Conservation (phyloP, 352 stramenopile species). For the Aphanomyces cochlioides region DNA sequence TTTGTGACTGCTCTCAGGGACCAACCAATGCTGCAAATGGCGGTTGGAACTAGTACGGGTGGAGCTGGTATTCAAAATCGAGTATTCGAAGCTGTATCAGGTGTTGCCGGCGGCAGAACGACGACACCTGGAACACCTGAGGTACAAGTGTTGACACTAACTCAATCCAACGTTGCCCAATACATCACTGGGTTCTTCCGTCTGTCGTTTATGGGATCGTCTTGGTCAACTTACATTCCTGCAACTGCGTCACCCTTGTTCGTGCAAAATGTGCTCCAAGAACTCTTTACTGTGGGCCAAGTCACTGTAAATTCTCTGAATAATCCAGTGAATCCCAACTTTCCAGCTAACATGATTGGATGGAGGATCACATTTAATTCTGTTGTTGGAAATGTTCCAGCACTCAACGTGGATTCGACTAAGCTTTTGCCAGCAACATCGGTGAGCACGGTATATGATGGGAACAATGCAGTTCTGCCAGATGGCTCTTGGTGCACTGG, state of each 20-base stretch:
- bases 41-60: conserved; percentile 35
- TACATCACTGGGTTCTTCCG: conserved; percentile 60
- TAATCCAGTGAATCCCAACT: conserved; percentile 15
- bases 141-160: conserved; percentile 70
- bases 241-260: conserved; percentile 38
- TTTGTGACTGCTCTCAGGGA: conserved; percentile 50
- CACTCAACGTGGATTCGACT: conserved; percentile 50
- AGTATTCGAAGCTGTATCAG: conserved; percentile 50
- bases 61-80: conserved; percentile 34
- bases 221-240: conserved; percentile 65
- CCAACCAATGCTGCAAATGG: conserved; percentile 62
- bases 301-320: conserved; percentile 44
- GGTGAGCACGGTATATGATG: conserved; percentile 64
- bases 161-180: conserved; percentile 35
- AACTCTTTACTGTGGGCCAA: conserved; percentile 58
- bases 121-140: conserved; percentile 63
- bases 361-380: conserved; percentile 83
- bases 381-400: conserved; percentile 53
- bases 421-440: conserved; percentile 48
- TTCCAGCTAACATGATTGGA: conserved; percentile 23
- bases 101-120: conserved; percentile 40
- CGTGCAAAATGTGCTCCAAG: conserved; percentile 54
- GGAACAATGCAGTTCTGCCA: conserved; percentile 65
- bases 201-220: conserved; percentile 65
- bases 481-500: conserved; percentile 46